Base-by-base conservation (phyloP, 1,284 basidiomycete species). In the Ceratobasidium sp. region DNA sequence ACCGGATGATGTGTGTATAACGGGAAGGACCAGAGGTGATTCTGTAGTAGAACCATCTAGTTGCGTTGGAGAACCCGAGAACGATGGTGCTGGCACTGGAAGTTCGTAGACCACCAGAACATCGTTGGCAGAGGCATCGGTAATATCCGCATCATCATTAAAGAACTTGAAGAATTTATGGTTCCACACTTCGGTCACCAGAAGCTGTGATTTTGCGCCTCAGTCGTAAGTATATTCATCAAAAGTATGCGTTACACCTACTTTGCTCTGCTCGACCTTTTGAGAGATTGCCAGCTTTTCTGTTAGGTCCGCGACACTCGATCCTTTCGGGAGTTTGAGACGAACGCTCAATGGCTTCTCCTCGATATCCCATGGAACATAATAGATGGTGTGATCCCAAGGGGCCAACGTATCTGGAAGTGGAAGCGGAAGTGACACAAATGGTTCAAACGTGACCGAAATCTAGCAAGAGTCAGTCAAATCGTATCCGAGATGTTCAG, bases 341-440 rank as follows among this genome's bases (percentile, higher is more conserved):
- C 89, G 87, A 67, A 97, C 82, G 88, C 92, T 62, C 18, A 57
- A 41, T 3, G 60, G 43, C 6, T 87, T 85, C 77, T 88, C 87
- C 5, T 81, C 80, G 4, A 84, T 70, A 78, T 95, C 92, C 84
- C 88, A 90, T 4, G 96, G 94, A 43, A 98, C 84, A 78, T 92
- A 96, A 75, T 84, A 87, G 32, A 96, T 82, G 6, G 81, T 82
- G 76, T 95, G 90, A 43, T 82, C 84, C 88, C 93, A 94, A 78
- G 92, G 8, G 2, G 53, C 39, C 94, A 82, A 93, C 96, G 75
- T 92, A 87, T 72, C 87, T 0, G 97, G 97, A 21, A 99, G 83
- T 2, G 97, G 97, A 21, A 98, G 85, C 0, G 97, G 98, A 76
- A 99, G 89, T 81, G 99, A 99, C 96, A 99, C 98, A 86, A 97